A percentile compares a stretch with the other conserved stretches of the same genome.
phyloP scores from a whole-genome alignment of 2,329 filamentous ascomycete species.

The Teratosphaeria gauchensis region DNA sequence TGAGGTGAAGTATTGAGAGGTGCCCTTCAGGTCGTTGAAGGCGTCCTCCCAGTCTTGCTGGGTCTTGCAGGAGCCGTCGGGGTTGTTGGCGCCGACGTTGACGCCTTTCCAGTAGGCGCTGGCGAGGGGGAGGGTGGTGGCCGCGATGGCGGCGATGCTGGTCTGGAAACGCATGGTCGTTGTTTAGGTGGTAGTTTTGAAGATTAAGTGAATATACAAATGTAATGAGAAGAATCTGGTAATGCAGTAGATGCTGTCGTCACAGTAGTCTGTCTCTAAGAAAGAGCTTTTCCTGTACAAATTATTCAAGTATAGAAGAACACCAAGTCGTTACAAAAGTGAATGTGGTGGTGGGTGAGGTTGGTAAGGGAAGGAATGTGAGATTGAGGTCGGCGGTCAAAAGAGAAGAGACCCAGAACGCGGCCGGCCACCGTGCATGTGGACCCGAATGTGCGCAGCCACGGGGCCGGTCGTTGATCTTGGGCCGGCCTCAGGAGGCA shows the following conservation, averaged over 20 bases:
- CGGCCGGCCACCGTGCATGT: neutral
- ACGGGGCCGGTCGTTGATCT: neutral
- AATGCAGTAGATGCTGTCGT: neutral
- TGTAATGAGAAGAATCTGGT: neutral
- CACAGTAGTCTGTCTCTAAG: neutral
- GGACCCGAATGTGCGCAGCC: neutral
- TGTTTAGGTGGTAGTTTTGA: slow-evolving; percentile 8
- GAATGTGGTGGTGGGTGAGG: neutral
- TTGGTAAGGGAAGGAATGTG: neutral
- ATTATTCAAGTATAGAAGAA: neutral
- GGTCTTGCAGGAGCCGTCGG: slow-evolving; percentile 31
- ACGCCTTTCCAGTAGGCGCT: slow-evolving; percentile 34
- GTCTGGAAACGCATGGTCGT: slow-evolving; percentile 19
- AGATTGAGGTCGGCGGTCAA: neutral
- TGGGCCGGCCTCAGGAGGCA: neutral
- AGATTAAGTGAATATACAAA: neutral
- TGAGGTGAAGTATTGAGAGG: slow-evolving; percentile 47
- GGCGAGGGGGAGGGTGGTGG: slow-evolving; percentile 19
- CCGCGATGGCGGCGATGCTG: slow-evolving; percentile 23
- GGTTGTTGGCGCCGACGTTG: slow-evolving; percentile 32
- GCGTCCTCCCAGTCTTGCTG: slow-evolving; percentile 27
- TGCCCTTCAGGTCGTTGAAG: slow-evolving; percentile 28
- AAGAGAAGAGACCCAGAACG: neutral
- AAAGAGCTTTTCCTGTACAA: neutral
- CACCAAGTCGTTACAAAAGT: neutral